Percentiles rank a stretch among this genome's conserved stretches.
These are phyloP conservation scores for Alloteropsis angusta DNA, from an alignment of 202 grass and related monocot species.

Conservation along the genomic window DNA sequence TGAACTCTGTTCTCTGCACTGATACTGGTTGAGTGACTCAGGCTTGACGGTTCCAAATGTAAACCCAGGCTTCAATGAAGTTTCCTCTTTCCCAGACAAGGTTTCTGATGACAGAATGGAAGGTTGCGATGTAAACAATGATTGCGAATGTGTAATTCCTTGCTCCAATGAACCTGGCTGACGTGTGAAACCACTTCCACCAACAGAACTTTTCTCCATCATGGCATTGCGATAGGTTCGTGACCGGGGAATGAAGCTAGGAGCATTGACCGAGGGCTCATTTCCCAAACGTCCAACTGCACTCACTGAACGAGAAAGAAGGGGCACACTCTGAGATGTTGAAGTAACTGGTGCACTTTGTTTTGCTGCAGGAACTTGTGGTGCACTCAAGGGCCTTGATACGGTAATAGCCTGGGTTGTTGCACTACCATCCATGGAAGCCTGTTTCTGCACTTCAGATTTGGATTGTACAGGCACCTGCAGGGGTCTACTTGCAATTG, in stretches of 20 bases:
- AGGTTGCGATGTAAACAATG: constrained; percentile 40
- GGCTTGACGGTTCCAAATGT: constrained; percentile 63
- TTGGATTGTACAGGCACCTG: constrained; percentile 25
- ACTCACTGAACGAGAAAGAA: constrained; percentile 62
- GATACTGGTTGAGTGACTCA: constrained; percentile 40
- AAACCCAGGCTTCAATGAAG: constrained; percentile 43
- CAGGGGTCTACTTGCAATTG: constrained; percentile 23
- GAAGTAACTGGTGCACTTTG: constrained; percentile 33
- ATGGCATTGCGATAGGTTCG: constrained; percentile 90
- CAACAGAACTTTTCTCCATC: constrained; percentile 52
- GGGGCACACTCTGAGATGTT: constrained; percentile 33
- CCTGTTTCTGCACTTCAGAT: constrained; percentile 44
- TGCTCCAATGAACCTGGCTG: constrained; percentile 28
- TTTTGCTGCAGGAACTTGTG: constrained; percentile 53
- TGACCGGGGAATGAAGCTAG: constrained; percentile 59
- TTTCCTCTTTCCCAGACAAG: constrained; percentile 33
- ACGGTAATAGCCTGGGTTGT: constrained; percentile 32
- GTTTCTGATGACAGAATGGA: constrained; percentile 31
- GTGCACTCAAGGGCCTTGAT: constrained; percentile 71
- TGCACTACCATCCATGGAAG: constrained; percentile 27
- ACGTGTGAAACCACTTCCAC: constrained; percentile 23
- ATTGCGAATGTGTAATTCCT: constrained; percentile 30
- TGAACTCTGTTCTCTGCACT: constrained; percentile 37
- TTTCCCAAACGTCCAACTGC: constrained; percentile 56
- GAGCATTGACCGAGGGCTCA: constrained; percentile 50